phyloP scores from a whole-genome alignment of 306 rosid genomes.

The Boehmeria nivea region DNA sequence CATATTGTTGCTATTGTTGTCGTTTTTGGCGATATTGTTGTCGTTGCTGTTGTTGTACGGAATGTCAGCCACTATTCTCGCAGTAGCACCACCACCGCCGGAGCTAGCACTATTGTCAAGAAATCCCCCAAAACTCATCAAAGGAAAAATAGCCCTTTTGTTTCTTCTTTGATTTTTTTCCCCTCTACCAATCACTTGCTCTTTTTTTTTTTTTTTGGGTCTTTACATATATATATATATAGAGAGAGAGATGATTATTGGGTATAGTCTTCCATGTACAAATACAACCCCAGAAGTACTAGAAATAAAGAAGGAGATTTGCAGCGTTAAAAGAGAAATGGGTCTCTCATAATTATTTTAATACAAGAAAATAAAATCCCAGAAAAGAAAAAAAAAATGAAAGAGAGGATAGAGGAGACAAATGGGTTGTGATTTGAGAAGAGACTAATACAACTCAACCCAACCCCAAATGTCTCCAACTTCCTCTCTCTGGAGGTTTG shows the following conservation, averaged over 20 bases:
- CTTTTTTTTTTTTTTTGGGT: constrained; percentile 9
- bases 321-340: too few relatives aligned
- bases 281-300: too few relatives aligned
- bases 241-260: too few relatives aligned
- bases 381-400: not conserved
- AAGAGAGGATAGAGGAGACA: constrained; percentile 51
- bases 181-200: constrained; percentile 10
- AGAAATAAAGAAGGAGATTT: not conserved
- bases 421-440: constrained; percentile 20
- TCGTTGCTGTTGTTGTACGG: constrained; percentile 35
- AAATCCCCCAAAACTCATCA: constrained; percentile 97
- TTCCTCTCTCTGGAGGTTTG: constrained; percentile 26
- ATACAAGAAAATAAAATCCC: not conserved
- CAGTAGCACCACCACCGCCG: constrained; percentile 59
- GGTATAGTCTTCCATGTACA: too few relatives aligned
- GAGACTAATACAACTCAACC: not conserved
- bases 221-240: too few relatives aligned
- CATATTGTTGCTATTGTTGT: constrained; percentile 42
- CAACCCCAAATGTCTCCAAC: constrained; percentile 51
- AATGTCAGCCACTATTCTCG: constrained; percentile 57
- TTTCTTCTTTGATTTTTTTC: not conserved
- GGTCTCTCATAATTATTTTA: constrained; percentile 12
- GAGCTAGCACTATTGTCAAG: constrained; percentile 56
- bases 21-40: constrained; percentile 18
- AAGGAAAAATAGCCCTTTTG: constrained; percentile 28